Evolutionary conservation across 768 basidiomycete genomes (phyloP), one percentile per base, ranked within the genome.

Genomic region (Mycena capillaripes): DNA sequence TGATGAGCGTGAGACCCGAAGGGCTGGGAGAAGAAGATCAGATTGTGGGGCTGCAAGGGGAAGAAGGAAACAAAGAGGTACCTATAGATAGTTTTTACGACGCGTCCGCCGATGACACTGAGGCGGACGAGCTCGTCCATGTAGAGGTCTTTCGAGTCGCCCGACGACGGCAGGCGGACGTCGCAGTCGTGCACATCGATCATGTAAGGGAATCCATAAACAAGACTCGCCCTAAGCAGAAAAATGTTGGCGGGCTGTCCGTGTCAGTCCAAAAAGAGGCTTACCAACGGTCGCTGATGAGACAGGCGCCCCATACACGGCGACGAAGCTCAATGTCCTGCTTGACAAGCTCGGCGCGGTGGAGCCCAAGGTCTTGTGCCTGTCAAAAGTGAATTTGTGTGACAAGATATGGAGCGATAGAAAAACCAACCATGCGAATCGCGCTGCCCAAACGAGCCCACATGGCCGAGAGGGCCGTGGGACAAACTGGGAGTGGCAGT

Each of bases 121-220:
- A 99, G 84, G 66, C 97, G 93, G 66, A 97, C 92, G 71, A 99
- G 91, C 81, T 98, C 96, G 78, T 95, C 92, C 86, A 96, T 90
- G 82, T 97, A 97, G 70, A 94, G 81, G 79, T 93, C 91, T 67
- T 89, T 87, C 17, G 89, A 87, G 77, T 96, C 93, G 52, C 95
- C 96, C 2, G 95, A 95, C 11, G 95, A 95, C 1, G 97, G 97
- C 38, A 98, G 86, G 64, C 97, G 92, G 5, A 95, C 94, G 81
- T 99, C 97, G 81, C 98, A 99, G 81, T 99, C 98, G 75, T 94
- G 91, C 2, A 99, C 90, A 80, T 98, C 97, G 72, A 99, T 97
- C 93, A 97, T 95, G 80, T 92, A 94, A 3, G 97, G 97, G 75
- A 96, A 95, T 0, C 97, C 97, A 76, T 96, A 95, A 27, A 95